Evolutionary conservation across 495 filamentous ascomycete genomes (phyloP).

Genomic region (Tuber calosporum): DNA sequence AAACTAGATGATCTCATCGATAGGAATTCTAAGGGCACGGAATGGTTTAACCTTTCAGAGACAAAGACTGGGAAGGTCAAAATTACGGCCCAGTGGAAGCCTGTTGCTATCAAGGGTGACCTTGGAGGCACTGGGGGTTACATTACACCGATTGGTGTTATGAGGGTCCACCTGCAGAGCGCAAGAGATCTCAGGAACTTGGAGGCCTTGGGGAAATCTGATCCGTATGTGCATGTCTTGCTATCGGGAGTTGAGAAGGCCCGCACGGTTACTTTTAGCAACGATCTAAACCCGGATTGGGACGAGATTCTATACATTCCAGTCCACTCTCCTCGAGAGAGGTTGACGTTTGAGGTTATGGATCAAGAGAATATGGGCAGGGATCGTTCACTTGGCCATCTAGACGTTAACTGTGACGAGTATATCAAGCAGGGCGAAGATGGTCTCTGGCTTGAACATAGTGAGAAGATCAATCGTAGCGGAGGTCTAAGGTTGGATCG

Average conservation of each 20-base stretch:
- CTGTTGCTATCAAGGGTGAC: slow-evolving; percentile 71
- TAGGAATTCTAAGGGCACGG: slow-evolving; percentile 81
- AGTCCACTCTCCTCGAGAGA: slow-evolving; percentile 78
- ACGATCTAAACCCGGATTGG: slow-evolving; percentile 91
- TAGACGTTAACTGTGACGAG: slow-evolving; percentile 68
- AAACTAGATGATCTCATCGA: slow-evolving; percentile 88
- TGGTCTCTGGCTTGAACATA: slow-evolving; percentile 75
- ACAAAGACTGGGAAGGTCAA: slow-evolving; percentile 79
- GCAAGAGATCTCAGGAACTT: slow-evolving; percentile 80
- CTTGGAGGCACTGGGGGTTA: slow-evolving; percentile 77
- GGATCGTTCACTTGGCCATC: slow-evolving; percentile 73
- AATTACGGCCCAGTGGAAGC: slow-evolving; percentile 87
- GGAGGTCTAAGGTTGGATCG: slow-evolving; percentile 60
- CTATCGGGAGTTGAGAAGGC: slow-evolving; percentile 83
- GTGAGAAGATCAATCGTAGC: slow-evolving; percentile 57
- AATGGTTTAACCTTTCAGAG: slow-evolving; percentile 87
- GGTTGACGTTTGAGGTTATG: slow-evolving; percentile 86
- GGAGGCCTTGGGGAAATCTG: slow-evolving; percentile 92
- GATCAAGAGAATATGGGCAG: slow-evolving; percentile 82
- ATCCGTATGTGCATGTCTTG: slow-evolving; percentile 83
- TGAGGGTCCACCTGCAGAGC: slow-evolving; percentile 84
- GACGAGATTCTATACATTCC: slow-evolving; percentile 94
- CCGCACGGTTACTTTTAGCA: slow-evolving; percentile 89
- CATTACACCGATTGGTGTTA: slow-evolving; percentile 82
- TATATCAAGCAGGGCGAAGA: slow-evolving; percentile 69